Evolutionary conservation across 2,329 filamentous ascomycete genomes (phyloP), one percentile per base, ranked within the genome.

Genomic region (Orbilia javanica): DNA sequence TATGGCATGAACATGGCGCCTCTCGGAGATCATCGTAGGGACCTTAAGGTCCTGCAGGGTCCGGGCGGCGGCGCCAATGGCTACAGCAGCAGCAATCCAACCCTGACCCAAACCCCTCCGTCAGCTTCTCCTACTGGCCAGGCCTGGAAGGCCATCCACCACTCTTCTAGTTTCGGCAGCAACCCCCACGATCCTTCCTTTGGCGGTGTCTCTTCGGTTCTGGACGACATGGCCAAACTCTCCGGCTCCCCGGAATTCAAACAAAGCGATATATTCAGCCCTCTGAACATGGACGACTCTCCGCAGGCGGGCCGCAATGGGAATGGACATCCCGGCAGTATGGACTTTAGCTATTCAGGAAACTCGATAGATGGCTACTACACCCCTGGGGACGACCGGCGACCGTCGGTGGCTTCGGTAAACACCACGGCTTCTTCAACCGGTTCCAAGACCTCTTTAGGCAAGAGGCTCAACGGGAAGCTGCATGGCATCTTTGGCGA

Each of bases 401-500:
- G 95, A 62, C 95, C 95, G 1, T 98, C 96, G 3, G 88, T 93
- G 63, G 94, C 94, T 44, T 97, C 94, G 84, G 90, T 94, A 80
- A 94, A 92, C 13, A 97, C 91, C 3, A 88, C 3, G 89, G 93
- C 72, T 96, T 94, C 84, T 97, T 95, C 82, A 89, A 92, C 80
- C 92, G 93, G 36, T 97, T 95, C 48, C 91, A 90, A 84, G 88
- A 88, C 73, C 92, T 91, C 83, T 86, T 90, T 79, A 76, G 90
- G 90, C 81, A 90, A 92, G 64, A 88, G 91, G 72, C 88, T 89
- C 80, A 87, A 89, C 81, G 94, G 94, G 84, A 96, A 95, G 85
- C 87, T 97, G 79, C 93, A 96, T 83, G 93, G 92, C 48, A 95
- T 97, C 83, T 97, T 97, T 85, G 94, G 95, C 55, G 95, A 97